phyloP scores from a whole-genome alignment of 2,329 filamentous ascomycete genomes.

The Penicillium sp. region DNA sequence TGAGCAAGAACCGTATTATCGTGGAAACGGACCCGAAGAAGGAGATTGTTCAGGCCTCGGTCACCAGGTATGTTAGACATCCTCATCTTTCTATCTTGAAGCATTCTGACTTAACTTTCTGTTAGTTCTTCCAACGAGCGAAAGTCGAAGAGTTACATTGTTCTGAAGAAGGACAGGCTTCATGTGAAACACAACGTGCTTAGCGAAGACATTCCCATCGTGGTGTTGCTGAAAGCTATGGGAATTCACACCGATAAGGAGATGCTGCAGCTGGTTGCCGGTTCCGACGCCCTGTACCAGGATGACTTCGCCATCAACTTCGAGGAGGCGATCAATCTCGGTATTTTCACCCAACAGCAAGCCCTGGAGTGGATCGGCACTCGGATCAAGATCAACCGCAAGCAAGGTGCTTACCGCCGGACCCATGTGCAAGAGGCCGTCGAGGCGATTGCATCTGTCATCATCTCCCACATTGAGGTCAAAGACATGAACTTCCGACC shows the following conservation, averaged over 20 bases:
- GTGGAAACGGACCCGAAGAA: slow-evolving; percentile 92
- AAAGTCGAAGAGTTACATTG: slow-evolving; percentile 95
- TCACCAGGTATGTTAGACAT: slow-evolving; percentile 58
- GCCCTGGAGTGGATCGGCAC: slow-evolving; percentile 87
- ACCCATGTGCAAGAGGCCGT: slow-evolving; percentile 88
- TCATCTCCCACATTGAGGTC: slow-evolving; percentile 92
- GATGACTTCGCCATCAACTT: slow-evolving; percentile 95
- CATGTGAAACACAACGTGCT: slow-evolving; percentile 89
- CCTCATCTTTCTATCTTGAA: not conserved
- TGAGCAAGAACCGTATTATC: slow-evolving; percentile 98
- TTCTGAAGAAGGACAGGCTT: slow-evolving; percentile 88
- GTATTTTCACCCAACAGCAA: slow-evolving; percentile 89
- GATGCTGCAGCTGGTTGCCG: slow-evolving; percentile 85
- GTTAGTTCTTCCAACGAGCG: slow-evolving; percentile 89
- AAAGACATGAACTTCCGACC: slow-evolving; percentile 88
- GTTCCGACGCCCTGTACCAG: slow-evolving; percentile 81
- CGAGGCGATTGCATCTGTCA: slow-evolving; percentile 84
- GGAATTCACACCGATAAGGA: slow-evolving; percentile 92
- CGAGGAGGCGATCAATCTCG: slow-evolving; percentile 78
- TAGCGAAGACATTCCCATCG: slow-evolving; percentile 89
- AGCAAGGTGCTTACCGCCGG: slow-evolving; percentile 58
- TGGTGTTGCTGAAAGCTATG: slow-evolving; percentile 86
- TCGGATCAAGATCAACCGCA: slow-evolving; percentile 79
- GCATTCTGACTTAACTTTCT: slow-evolving; percentile 12
- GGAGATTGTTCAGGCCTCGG: slow-evolving; percentile 87